phyloP scores from a whole-genome alignment of 2,329 filamentous ascomycete genomes.

The Penicillium sp. region DNA sequence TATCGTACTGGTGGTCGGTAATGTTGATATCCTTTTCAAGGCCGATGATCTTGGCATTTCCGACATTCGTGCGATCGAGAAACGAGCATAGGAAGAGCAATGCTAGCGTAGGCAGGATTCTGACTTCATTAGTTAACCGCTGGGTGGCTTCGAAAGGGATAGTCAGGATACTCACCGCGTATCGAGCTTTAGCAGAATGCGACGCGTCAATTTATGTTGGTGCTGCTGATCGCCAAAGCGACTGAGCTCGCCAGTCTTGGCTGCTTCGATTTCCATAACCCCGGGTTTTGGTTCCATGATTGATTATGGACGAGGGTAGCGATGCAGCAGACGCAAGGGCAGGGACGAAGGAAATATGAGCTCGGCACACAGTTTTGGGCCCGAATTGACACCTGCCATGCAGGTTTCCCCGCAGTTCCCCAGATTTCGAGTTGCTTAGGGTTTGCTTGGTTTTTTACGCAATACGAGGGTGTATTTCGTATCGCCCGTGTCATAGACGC shows the following conservation, averaged over 20 bases:
- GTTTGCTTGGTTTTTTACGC: background rate
- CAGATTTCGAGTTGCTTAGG: background rate
- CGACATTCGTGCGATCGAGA: slow-evolving; percentile 69
- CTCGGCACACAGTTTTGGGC: slow-evolving; percentile 11
- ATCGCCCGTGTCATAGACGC: background rate
- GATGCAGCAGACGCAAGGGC: no score
- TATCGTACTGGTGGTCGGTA: slow-evolving; percentile 61
- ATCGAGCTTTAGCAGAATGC: slow-evolving; percentile 49
- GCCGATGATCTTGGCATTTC: slow-evolving; percentile 66
- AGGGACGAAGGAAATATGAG: background rate
- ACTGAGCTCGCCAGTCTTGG: slow-evolving; percentile 13
- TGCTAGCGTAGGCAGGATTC: slow-evolving; percentile 62
- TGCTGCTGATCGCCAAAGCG: slow-evolving; percentile 14
- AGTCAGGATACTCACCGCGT: slow-evolving; percentile 9
- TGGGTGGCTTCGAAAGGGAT: background rate
- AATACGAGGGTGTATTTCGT: background rate
- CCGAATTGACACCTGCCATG: background rate
- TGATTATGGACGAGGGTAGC: background rate
- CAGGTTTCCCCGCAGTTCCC: slow-evolving; percentile 9
- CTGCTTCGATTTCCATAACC: slow-evolving; percentile 23
- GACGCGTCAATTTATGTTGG: slow-evolving; percentile 38
- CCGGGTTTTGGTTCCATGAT: slow-evolving; percentile 23
- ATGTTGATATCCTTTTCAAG: slow-evolving; percentile 60
- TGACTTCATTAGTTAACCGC: slow-evolving; percentile 26
- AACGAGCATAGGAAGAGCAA: slow-evolving; percentile 65